Percentiles rank a stretch among this genome's conserved stretches.
Evolutionary conservation across 345 rosid species (phyloP).

Genomic region (Eucalyptus paniculata): DNA sequence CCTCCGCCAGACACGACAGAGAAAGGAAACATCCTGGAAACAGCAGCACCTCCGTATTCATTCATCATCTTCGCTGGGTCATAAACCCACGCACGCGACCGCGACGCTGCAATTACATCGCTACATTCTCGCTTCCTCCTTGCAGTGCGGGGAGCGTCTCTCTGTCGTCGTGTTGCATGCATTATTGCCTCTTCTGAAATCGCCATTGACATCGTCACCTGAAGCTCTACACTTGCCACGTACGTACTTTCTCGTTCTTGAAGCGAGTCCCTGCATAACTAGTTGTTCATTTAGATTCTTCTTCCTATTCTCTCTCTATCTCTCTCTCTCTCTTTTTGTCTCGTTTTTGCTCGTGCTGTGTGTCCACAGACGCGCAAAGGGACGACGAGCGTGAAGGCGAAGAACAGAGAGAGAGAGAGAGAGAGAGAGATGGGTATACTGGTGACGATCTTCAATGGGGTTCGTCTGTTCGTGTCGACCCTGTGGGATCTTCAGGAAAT

Average conservation of each 20-base stretch:
- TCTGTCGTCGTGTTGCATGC: background rate
- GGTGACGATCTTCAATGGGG: conserved; percentile 13
- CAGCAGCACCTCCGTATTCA: background rate
- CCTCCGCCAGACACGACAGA: background rate
- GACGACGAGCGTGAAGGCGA: background rate
- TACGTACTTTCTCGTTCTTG: background rate
- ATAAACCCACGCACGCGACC: background rate
- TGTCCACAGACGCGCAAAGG: background rate
- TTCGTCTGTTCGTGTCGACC: conserved; percentile 23
- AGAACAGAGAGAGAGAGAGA: background rate
- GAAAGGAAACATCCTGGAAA: background rate
- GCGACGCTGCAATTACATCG: background rate
- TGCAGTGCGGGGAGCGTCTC: background rate
- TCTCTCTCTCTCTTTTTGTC: background rate
- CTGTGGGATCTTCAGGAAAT: conserved; percentile 51
- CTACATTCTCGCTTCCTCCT: background rate
- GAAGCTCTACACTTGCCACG: background rate
- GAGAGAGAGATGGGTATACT: conserved; percentile 15
- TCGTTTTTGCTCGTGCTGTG: background rate
- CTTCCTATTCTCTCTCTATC: background rate
- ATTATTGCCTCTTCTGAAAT: background rate
- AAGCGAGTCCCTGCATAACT: background rate
- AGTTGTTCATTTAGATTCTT: background rate
- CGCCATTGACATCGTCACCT: background rate
- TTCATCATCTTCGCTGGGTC: background rate